Base-by-base conservation (phyloP, 306 rosid genomes). In the Prinsepia uniflora region DNA sequence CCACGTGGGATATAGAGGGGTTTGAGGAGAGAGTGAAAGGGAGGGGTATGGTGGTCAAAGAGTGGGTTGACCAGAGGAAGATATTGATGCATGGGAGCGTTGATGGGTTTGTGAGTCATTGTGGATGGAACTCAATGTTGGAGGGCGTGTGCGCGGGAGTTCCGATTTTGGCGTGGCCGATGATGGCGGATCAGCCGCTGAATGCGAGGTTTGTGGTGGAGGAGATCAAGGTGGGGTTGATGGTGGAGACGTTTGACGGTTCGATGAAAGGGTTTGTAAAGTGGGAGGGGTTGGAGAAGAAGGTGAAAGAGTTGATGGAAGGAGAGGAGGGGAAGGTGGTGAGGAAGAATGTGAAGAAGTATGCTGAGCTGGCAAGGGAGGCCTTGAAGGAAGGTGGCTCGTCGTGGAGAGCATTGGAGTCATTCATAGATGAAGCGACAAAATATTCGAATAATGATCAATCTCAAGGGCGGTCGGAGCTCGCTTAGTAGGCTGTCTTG, bases 81-180 rank as follows among this genome's bases (percentile, higher is more conserved):
- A 79, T 87, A 36, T 46, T 87, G 22, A 73, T 9, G 52, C 89
- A 87, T 7, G 73, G 68, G 36, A 68, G 79, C 5, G 87, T 84
- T 7, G 36, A 76, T 12, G 86, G 92, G 15, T 87, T 87, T 68
- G 4, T 87, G 19, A 84, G 92, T 4, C 87, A 84, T 19, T 87
- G 87, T 13, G 89, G 88, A 36, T 87, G 89, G 89, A 87, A 87
- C 57, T 80, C 89, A 6, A 85, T 68, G 46, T 3, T 78, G 52
- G 87, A 86, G 74, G 74, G 87, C 34, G 54, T 86, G 10, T 84
- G 85, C 47, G 80, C 77, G 0, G 86, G 79, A 34, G 89, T 84
- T 3, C 88, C 88, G 3, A 78, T 86, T 10, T 78, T 86, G n/a
- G 85, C 81, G 0, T 86, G 80, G 81, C 87, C 91, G 0, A 52